Conservation (phyloP, 768 basidiomycete species). For the Amanita polypyramis region DNA sequence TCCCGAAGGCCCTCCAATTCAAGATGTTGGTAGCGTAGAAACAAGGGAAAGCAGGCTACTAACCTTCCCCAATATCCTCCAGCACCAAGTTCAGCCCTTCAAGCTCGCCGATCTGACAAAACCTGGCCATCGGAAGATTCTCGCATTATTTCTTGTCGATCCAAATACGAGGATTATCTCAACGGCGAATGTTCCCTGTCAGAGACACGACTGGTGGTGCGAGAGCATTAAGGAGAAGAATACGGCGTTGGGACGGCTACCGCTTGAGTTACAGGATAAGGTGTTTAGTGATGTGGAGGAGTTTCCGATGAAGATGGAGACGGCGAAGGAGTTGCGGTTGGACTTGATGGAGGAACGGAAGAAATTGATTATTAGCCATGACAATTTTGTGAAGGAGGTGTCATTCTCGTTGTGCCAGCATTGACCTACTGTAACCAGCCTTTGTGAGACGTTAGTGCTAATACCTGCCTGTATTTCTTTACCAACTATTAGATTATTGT, state of each 20-base stretch:
- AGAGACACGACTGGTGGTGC: conserved; percentile 19
- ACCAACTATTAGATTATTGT: no score
- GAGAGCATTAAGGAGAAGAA: background rate
- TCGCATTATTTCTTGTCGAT: conserved; percentile 27
- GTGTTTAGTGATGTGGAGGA: background rate
- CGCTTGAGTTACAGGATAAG: background rate
- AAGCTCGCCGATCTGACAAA: conserved; percentile 19
- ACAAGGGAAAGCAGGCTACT: conserved; percentile 18
- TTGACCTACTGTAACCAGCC: no score
- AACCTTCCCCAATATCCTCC: conserved; percentile 27
- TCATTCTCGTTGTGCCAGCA: no score
- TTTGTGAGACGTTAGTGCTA: no score
- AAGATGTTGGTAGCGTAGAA: conserved; percentile 18
- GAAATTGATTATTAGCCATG: no score
- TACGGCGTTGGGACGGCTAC: background rate
- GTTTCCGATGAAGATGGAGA: conserved; percentile 8
- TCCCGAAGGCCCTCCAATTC: conserved; percentile 4
- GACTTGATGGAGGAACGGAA: no score
- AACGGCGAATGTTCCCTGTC: conserved; percentile 21
- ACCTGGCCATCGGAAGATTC: conserved; percentile 28
- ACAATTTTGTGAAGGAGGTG: no score
- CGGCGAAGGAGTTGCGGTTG: conserved; percentile 10
- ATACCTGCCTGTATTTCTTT: no score
- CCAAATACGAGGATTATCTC: conserved; percentile 19
- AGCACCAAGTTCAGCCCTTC: conserved; percentile 26